Conservation (phyloP, 257 asterid genomes). For the Jaltomata sinuosa region DNA sequence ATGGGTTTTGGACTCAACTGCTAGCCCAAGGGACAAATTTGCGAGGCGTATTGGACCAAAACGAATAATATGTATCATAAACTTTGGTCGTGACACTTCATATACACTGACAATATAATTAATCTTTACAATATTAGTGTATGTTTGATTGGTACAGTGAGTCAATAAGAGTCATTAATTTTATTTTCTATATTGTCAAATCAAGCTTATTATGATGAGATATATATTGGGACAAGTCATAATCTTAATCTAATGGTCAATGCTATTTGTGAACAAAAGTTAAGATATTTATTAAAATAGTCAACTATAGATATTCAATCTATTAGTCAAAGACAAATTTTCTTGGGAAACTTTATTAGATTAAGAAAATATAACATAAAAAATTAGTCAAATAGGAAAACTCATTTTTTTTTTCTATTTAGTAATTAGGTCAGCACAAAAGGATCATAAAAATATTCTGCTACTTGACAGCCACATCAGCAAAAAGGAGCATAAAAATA, state of each 20-base stretch:
- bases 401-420: background rate
- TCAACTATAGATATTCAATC: background rate
- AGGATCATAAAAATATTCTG: too few relatives aligned
- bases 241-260: background rate
- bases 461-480: too few relatives aligned
- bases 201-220: background rate
- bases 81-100: background rate
- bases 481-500: too few relatives aligned
- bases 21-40: background rate
- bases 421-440: too few relatives aligned
- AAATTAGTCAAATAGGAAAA: background rate
- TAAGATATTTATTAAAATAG: background rate
- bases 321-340: background rate
- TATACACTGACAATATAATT: background rate
- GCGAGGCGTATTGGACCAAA: background rate
- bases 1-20: background rate
- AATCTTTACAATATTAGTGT: too few relatives aligned
- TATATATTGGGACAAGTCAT: background rate
- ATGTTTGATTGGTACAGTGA: too few relatives aligned
- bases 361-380: background rate
- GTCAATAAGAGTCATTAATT: too few relatives aligned
- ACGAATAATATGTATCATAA: background rate
- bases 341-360: background rate
- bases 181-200: background rate
- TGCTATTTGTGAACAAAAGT: background rate